Conservation (phyloP, 2,329 filamentous ascomycete genomes). For the Neoarthrinium moseri region DNA sequence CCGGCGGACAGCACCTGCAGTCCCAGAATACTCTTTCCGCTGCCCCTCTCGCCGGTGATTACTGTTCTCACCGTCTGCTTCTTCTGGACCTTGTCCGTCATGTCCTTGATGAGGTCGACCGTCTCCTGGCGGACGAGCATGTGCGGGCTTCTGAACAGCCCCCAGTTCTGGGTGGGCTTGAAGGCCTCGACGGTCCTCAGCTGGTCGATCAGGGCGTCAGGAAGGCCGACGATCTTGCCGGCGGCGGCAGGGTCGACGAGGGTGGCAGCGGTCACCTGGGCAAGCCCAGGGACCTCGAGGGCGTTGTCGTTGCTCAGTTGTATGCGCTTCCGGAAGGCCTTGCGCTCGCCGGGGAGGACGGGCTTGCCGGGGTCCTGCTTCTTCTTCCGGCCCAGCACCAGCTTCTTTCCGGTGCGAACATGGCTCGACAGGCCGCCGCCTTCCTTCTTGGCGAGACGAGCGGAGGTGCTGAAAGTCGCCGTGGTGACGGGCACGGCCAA, state of each 20-base stretch:
- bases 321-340: constrained; percentile 83
- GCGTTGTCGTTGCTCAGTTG: constrained; percentile 94
- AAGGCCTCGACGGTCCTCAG: constrained; percentile 85
- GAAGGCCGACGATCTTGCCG: constrained; percentile 69
- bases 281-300: constrained; percentile 68
- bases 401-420: constrained; percentile 36
- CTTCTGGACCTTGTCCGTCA: constrained; percentile 54
- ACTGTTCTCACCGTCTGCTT: constrained; percentile 63
- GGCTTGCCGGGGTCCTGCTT: constrained; percentile 51
- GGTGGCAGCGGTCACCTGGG: constrained; percentile 55
- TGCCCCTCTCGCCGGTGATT: constrained; percentile 68
- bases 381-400: constrained; percentile 42
- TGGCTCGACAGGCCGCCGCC: constrained; percentile 18
- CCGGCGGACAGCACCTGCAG: constrained; percentile 82
- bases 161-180: constrained; percentile 87
- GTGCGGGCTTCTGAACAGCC: constrained; percentile 78
- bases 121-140: constrained; percentile 77
- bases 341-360: constrained; percentile 76
- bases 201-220: constrained; percentile 70
- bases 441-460: constrained; percentile 13
- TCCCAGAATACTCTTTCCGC: constrained; percentile 85
- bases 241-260: constrained; percentile 53
- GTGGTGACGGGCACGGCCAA: constrained; percentile 28
- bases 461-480: constrained; percentile 26
- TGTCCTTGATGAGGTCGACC: constrained; percentile 63